Percentiles rank a stretch among this genome's conserved stretches.
phyloP scores from a whole-genome alignment of 2,329 filamentous ascomycete genomes.

The Aspergillus spinulosporus region DNA sequence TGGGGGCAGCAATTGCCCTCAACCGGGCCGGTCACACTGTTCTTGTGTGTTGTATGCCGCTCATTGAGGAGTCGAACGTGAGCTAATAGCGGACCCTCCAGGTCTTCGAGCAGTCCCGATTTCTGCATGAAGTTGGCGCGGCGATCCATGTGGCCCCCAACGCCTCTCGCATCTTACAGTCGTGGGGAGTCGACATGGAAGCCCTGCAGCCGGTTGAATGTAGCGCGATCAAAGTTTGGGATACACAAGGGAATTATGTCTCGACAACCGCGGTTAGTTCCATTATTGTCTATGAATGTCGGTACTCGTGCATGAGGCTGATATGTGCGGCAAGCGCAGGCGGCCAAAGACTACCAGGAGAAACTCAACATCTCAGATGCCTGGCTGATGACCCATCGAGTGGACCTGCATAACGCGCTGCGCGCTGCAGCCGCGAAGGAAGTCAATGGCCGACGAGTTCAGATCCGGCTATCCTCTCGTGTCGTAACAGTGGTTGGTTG shows the following conservation, averaged over 20 bases:
- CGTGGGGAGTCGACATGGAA: no score
- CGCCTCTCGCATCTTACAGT: neutral
- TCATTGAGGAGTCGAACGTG: no score
- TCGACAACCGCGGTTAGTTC: no score
- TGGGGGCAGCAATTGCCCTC: neutral
- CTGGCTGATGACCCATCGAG: neutral
- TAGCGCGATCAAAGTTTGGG: no score
- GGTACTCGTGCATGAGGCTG: neutral
- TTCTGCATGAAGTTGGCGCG: neutral
- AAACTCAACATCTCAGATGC: neutral
- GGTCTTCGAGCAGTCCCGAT: neutral
- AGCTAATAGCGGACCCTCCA: neutral
- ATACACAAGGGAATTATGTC: no score
- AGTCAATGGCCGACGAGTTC: neutral
- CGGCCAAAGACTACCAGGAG: neutral
- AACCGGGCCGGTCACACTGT: neutral
- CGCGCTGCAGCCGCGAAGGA: neutral
- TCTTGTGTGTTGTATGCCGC: no score
- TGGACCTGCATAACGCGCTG: neutral
- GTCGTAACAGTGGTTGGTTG: neutral
- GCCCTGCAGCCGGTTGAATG: no score
- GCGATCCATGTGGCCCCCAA: neutral
- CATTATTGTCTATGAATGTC: no score
- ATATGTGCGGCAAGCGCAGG: neutral
- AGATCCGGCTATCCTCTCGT: neutral